Base-by-base conservation (phyloP, 2,329 filamentous ascomycete species). In the Camillea tinctor region DNA sequence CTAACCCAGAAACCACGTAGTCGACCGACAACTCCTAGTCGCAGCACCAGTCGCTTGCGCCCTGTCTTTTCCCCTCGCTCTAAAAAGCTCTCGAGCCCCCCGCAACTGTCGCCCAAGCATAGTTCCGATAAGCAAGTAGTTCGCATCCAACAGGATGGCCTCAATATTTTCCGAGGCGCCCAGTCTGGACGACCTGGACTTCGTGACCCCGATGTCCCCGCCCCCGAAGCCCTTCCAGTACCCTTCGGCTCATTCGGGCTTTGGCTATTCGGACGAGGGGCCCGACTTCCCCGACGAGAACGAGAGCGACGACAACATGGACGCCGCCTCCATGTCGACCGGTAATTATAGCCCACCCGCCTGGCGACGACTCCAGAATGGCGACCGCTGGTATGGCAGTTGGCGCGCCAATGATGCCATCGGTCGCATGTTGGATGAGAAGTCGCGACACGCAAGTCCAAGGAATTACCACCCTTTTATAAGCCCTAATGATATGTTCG, bases 281-380 rank as follows among this genome's bases (percentile, higher is more conserved):
- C 71, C 68, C 68, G 73, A 73, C 55, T 66, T 69, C 65, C 74
- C 78, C 66, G 72, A 73, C 68, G 73, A 74, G 73, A 77, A 72
- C 73, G 75, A 74, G 73, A 77, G 72, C 73, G 75, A 74, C 67
- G 70, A 70, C 65, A 69, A 68, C 66, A 70, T 77, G 73, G 79
- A 79, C 76, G 80, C 71, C 63, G 61, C 60, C 44, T 74, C 74
- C 48, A 67, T 69, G 40, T 86, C 83, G 71, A 79, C 65, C 69
- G 82, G 82, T 79, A 83, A 83, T 63, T 87, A 83, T 77, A 85
- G 81, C 69, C 84, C 84, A 59, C 84, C 84, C 64, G 84, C 84
- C 53, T 87, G 84, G 84, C 79, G 82, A 71, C 82, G 83, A 66
- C 82, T 86, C 74, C 81, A 79, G 77, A 86, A 85, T 79, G 84